Conservation (phyloP, 208 protist species). For the Leishmania arabica region DNA sequence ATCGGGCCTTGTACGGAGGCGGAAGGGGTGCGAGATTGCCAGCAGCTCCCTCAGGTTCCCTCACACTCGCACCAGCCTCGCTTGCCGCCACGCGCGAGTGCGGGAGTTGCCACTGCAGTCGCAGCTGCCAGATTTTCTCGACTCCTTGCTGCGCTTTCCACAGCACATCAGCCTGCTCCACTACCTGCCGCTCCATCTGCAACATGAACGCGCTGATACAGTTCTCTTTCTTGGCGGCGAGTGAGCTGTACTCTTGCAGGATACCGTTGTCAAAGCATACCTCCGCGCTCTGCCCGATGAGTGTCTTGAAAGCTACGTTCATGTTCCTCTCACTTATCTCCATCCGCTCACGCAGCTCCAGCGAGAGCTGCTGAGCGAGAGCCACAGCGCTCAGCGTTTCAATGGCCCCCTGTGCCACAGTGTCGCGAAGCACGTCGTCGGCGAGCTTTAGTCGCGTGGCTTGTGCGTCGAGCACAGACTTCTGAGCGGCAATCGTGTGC, state of each 20-base stretch:
- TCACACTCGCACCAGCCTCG: neutral
- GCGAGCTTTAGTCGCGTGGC: constrained; percentile 65
- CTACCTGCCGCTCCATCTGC: constrained; percentile 44
- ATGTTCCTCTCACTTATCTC: constrained; percentile 51
- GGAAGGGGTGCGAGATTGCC: constrained; percentile 33
- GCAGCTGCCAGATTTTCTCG: constrained; percentile 38
- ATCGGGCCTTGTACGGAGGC: constrained; percentile 27
- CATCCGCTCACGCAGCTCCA: constrained; percentile 64
- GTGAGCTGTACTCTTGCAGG: constrained; percentile 42
- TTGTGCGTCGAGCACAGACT: constrained; percentile 49
- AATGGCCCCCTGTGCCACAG: constrained; percentile 33
- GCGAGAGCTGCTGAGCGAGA: constrained; percentile 41
- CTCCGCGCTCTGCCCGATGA: constrained; percentile 55
- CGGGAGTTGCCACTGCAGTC: constrained; percentile 10
- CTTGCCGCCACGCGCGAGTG: neutral
- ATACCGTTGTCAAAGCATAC: constrained; percentile 55
- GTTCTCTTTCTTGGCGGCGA: constrained; percentile 45
- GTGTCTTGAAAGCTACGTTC: constrained; percentile 32
- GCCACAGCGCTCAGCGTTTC: constrained; percentile 45
- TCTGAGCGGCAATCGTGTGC: constrained; percentile 44
- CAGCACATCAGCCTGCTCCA: constrained; percentile 69
- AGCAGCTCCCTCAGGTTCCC: neutral
- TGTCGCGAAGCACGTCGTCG: constrained; percentile 57
- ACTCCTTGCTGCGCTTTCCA: constrained; percentile 54
- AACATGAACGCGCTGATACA: constrained; percentile 46